phyloP scores from a whole-genome alignment of 495 filamentous ascomycete genomes.

The Aspergillus wentii region DNA sequence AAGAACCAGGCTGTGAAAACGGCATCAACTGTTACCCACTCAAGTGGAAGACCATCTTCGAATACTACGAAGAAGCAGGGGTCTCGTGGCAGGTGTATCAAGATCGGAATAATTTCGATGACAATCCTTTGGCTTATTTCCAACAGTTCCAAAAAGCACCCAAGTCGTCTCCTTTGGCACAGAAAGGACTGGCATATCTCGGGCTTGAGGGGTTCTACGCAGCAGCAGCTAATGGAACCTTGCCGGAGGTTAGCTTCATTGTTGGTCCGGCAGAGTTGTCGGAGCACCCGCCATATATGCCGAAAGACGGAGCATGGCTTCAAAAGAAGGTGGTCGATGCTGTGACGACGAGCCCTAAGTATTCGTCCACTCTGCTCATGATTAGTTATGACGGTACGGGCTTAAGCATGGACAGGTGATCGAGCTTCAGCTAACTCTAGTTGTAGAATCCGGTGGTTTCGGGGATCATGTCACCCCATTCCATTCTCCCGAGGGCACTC shows the following conservation, averaged over 20 bases:
- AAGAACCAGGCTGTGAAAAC: conserved; percentile 35
- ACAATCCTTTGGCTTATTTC: conserved; percentile 52
- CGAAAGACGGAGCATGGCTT: conserved; percentile 53
- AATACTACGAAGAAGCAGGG: conserved; percentile 48
- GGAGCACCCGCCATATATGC: conserved; percentile 49
- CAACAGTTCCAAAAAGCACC: conserved; percentile 45
- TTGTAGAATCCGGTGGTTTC: conserved; percentile 47
- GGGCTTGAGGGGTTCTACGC: conserved; percentile 46
- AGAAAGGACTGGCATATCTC: conserved; percentile 41
- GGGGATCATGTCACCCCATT: conserved; percentile 52
- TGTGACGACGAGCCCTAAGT: conserved; percentile 44
- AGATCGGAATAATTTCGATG: conserved; percentile 51
- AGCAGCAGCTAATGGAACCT: conserved; percentile 44
- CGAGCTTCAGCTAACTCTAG: conserved; percentile 1
- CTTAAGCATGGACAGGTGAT: too few species aligned
- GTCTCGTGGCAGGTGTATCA: conserved; percentile 52
- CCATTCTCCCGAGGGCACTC: conserved; percentile 44
- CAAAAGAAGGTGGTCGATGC: conserved; percentile 50
- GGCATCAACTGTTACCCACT: conserved; percentile 49
- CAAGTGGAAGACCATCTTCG: conserved; percentile 50
- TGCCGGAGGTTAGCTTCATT: conserved; percentile 50
- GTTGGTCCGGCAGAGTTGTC: conserved; percentile 47
- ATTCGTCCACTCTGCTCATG: conserved; percentile 44
- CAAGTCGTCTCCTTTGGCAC: conserved; percentile 26
- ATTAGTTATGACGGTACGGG: conserved; percentile 46